Conservation (phyloP, 768 basidiomycete genomes). For the Rhodotorula babjevae region DNA sequence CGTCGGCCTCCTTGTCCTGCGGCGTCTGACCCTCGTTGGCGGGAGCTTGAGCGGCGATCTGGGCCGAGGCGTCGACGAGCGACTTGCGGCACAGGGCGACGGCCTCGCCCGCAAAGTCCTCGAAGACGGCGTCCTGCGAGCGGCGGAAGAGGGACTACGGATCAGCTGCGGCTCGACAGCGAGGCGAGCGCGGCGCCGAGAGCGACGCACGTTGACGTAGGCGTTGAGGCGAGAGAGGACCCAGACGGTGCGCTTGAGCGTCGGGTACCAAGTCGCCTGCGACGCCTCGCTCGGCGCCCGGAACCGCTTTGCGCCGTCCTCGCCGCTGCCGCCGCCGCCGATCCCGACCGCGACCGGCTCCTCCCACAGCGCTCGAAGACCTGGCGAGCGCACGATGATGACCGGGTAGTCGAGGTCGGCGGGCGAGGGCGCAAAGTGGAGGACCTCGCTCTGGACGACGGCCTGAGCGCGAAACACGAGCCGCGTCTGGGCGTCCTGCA, state of each 20-base stretch:
- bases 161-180: no score
- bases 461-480: conserved; percentile 94
- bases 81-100: conserved; percentile 75
- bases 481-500: conserved; percentile 93
- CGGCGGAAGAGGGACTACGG: no score
- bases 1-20: conserved; percentile 57
- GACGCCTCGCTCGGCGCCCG: conserved; percentile 65
- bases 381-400: conserved; percentile 57
- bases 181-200: no score
- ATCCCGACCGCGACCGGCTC: neutral
- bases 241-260: conserved; percentile 81
- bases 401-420: conserved; percentile 84
- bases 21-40: neutral
- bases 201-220: conserved; percentile 79
- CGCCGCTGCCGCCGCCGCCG: no score
- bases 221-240: conserved; percentile 82
- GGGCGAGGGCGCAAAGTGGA: conserved; percentile 68
- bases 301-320: conserved; percentile 53
- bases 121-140: conserved; percentile 80
- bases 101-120: conserved; percentile 93
- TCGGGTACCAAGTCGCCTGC: conserved; percentile 87
- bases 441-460: conserved; percentile 79
- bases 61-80: conserved; percentile 65
- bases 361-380: conserved; percentile 9
- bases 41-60: conserved; percentile 51